Evolutionary conservation across 805 yeast genomes (phyloP).

Genomic region (Yamadazyma olivae): DNA sequence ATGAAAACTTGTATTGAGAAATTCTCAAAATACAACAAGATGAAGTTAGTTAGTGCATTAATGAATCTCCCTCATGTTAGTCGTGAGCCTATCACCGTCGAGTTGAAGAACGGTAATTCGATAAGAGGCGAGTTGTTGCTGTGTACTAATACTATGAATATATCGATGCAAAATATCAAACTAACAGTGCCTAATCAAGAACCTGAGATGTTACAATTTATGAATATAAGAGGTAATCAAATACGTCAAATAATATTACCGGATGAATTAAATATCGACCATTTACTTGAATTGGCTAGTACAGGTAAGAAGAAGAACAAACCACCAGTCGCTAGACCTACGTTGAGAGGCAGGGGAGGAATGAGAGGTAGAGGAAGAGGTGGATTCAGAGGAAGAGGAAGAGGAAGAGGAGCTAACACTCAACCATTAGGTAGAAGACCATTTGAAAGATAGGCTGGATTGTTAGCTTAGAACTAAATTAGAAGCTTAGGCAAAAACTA

Average conservation of each 20-base stretch:
- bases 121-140: slow-evolving; percentile 80
- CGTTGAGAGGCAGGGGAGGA: slow-evolving; percentile 1
- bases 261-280: slow-evolving; percentile 76
- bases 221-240: slow-evolving; percentile 86
- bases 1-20: too few relatives aligned
- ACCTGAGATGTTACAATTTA: slow-evolving; percentile 68
- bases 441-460: slow-evolving; percentile 12
- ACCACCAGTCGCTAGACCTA: not conserved
- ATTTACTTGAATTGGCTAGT: slow-evolving; percentile 51
- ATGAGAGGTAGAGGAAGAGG: slow-evolving; percentile 5
- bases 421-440: slow-evolving; percentile 13
- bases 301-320: slow-evolving; percentile 6
- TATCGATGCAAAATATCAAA: slow-evolving; percentile 74
- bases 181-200: slow-evolving; percentile 71
- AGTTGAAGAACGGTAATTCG: slow-evolving; percentile 85
- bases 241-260: slow-evolving; percentile 82
- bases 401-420: slow-evolving; percentile 13
- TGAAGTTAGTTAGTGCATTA: slow-evolving; percentile 74
- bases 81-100: slow-evolving; percentile 85
- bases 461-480: too few relatives aligned
- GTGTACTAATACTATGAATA: slow-evolving; percentile 90
- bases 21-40: slow-evolving; percentile 9
- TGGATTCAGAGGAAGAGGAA: not conserved
- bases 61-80: slow-evolving; percentile 67
- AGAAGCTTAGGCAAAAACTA: too few relatives aligned